Conservation (phyloP, 2,329 filamentous ascomycete genomes). For the Hypomyces rosellus region DNA sequence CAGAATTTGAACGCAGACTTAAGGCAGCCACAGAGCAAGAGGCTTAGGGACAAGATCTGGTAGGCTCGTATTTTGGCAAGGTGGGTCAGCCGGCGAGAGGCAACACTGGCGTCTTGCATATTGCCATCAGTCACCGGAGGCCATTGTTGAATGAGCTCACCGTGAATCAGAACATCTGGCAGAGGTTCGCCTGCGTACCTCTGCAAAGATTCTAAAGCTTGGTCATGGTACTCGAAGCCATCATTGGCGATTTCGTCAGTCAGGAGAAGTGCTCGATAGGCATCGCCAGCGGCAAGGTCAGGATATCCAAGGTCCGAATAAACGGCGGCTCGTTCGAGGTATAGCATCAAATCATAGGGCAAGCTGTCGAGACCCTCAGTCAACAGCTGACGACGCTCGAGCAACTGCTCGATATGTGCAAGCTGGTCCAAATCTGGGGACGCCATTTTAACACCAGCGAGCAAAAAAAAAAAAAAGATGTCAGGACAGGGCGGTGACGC, state of each 20-base stretch:
- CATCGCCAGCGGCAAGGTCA: conserved; percentile 83
- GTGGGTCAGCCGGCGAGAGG: conserved; percentile 36
- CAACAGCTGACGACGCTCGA: conserved; percentile 49
- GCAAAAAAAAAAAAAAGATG: neutral
- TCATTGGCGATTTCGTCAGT: conserved; percentile 75
- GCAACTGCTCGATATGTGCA: conserved; percentile 37
- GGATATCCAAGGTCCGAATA: conserved; percentile 76
- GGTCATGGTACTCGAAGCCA: conserved; percentile 74
- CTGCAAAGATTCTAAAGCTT: conserved; percentile 48
- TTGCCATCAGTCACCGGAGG: conserved; percentile 27
- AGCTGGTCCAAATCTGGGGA: conserved; percentile 25
- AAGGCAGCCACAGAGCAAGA: conserved; percentile 61
- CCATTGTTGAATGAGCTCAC: conserved; percentile 32
- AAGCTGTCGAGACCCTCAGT: conserved; percentile 47
- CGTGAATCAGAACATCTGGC: conserved; percentile 42
- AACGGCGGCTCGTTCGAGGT: conserved; percentile 62
- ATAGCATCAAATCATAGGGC: conserved; percentile 58
- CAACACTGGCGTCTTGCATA: conserved; percentile 27
- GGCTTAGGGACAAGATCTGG: conserved; percentile 51
- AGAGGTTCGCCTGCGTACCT: conserved; percentile 27
- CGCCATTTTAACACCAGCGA: conserved; percentile 18
- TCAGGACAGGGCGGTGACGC: neutral
- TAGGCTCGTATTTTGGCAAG: conserved; percentile 52
- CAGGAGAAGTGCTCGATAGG: conserved; percentile 82
- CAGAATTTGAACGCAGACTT: conserved; percentile 63